Base-by-base conservation (phyloP, 2,329 filamentous ascomycete species). In the Monosporascus sp. region DNA sequence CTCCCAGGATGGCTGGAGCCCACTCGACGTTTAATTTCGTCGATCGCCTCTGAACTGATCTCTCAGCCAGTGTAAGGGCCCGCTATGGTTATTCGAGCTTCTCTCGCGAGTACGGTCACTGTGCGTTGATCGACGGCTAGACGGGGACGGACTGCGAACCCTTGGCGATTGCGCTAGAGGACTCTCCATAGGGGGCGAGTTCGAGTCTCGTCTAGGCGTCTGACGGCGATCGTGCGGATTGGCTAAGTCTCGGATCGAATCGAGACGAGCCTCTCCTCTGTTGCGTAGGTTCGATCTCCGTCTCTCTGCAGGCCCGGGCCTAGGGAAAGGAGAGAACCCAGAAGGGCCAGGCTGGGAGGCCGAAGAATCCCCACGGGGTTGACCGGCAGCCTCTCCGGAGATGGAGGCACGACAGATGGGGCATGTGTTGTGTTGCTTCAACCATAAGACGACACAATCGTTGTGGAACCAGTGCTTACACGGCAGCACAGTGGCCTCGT, bases 391-490 rank as follows among this genome's bases (percentile, higher is more conserved):
- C 54, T 48, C 62, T 56, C 62, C 71, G 59, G 82, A 79, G 40
- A 84, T 79, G 3, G 81, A 68, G 17, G 81, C 81, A 40, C 89
- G 81, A 66, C 89, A 93, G 51, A 91, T 87, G 1, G 93, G 93
- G 64, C 93, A 97, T 0, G 92, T 96, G 64, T 97, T 91, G 70
- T 97, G 92, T 70, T 96, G 89, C 63, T 82, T 83, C 50, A 97
- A 74, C 93, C 93, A 97, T 49, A 88, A 78, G 24, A 84, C 80
- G 36, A 94, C 88, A 64, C 93, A 97, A 26, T 82, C 76, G 54
- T 86, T 86, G 65, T 97, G 93, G 69, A 96, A 97, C 90, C 91
- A 96, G 66, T 99, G 94, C 55, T 84, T 87, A 72, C 94, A 99
- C 0, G 91, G 91, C 49, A 99, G 72, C 46, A 86, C 80, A 0